A percentile compares a stretch with the other conserved stretches of the same genome.
phyloP scores from a whole-genome alignment of 2,329 filamentous ascomycete genomes.

The Fusarium circinatum region DNA sequence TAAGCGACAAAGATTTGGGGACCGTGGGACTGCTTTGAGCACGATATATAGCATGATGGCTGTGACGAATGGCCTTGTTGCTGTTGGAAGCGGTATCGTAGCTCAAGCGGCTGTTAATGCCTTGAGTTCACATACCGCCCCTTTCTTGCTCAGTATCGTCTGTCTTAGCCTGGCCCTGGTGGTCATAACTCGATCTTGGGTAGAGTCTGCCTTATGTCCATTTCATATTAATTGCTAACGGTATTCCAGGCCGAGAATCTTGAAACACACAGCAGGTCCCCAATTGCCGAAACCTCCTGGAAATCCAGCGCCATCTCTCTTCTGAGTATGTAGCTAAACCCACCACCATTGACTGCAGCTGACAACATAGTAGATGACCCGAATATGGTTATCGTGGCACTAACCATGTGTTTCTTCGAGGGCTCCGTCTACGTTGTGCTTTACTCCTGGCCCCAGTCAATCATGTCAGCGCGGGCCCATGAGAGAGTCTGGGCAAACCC shows the following conservation, averaged over 20 bases:
- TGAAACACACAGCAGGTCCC: background rate
- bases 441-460: background rate
- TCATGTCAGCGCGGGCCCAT: background rate
- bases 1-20: background rate
- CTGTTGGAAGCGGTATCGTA: background rate
- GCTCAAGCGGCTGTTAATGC: background rate
- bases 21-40: background rate
- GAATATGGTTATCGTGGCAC: rapidly evolving
- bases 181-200: background rate
- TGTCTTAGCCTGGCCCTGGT: background rate
- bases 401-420: background rate
- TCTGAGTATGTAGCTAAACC: background rate
- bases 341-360: rapidly evolving
- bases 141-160: background rate
- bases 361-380: background rate
- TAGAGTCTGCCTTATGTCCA: rapidly evolving
- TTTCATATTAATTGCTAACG: rapidly evolving
- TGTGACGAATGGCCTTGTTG: background rate
- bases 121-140: background rate
- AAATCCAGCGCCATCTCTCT: rapidly evolving
- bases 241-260: background rate
- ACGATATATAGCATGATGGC: background rate
- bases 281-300: rapidly evolving
- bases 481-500: background rate
- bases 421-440: background rate